A percentile compares a stretch with the other conserved stretches of the same genome.
These are phyloP conservation scores for Dissophora ornata DNA, from an alignment of 192 early-diverging fungal species.

Conservation along the genomic window DNA sequence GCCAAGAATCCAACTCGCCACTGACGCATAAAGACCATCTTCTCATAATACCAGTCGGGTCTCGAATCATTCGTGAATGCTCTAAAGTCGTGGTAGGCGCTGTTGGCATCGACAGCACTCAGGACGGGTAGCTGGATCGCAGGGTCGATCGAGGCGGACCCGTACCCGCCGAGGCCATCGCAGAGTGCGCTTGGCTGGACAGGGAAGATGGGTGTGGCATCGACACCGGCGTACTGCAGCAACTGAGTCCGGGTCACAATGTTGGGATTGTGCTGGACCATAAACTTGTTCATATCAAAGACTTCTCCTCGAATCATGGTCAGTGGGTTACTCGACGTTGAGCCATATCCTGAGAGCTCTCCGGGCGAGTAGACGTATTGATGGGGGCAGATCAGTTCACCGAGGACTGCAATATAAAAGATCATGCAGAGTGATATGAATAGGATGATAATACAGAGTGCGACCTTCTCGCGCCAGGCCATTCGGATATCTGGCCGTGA, in stretches of 20 bases:
- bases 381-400: constrained; percentile 79
- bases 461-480: constrained; percentile 98
- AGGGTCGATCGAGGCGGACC: constrained; percentile 54
- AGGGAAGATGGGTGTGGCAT: constrained; percentile 76
- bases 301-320: constrained; percentile 84
- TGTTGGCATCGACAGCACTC: constrained; percentile 65
- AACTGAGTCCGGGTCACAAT: constrained; percentile 55
- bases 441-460: constrained; percentile 87
- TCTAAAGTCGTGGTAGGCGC: constrained; percentile 79
- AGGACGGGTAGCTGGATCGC: constrained; percentile 60
- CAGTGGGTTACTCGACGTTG: constrained; percentile 58
- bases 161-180: constrained; percentile 65
- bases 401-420: constrained; percentile 86
- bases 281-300: constrained; percentile 80
- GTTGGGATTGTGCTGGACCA: constrained; percentile 63
- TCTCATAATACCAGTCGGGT: constrained; percentile 77
- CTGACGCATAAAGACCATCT: constrained; percentile 67
- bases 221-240: constrained; percentile 71
- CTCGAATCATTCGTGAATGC: constrained; percentile 67
- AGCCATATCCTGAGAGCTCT: constrained; percentile 62
- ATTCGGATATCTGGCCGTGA: constrained; percentile 81
- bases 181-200: constrained; percentile 70
- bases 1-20: constrained; percentile 77
- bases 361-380: constrained; percentile 76
- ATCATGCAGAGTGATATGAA: constrained; percentile 82